Evolutionary conservation across 2,329 filamentous ascomycete genomes (phyloP), one percentile per base, ranked within the genome.

Genomic region (Fusarium acutatum): DNA sequence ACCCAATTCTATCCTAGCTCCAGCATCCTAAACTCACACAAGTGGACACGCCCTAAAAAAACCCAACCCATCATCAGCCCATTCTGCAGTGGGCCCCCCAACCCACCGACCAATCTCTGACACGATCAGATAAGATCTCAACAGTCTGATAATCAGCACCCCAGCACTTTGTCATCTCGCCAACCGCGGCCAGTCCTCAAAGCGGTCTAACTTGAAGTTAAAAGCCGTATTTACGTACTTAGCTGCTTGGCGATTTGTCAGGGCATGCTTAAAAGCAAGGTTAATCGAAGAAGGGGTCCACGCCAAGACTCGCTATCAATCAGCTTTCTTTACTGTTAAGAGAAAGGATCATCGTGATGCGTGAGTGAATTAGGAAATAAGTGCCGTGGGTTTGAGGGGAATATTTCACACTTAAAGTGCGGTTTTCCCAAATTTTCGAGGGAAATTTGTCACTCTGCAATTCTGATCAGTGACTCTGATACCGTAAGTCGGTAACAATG

Each of bases 241-340:
- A 70, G 67, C 49, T 34, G 15, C 54, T 67, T 68, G 60, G 65
- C 44, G 30, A 35, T 52, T 52, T 35, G 49, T 35, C 49, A 52
- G 10, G n/a, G 37, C 50, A 61, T 35, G 50, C 53, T 65, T 58
- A 52, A 60, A 46, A 20, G 38, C 61, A 47, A 59, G 53, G 53
- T 49, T 47, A 34, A 37, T 14, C 24, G 8, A 24, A 38, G 37
- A 56, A 46, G 5, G 49, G 28, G 26, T 28, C 41, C 13, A 17
- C 46, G 70, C 71, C 71, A 71, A 73, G 71, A 34, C 57, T 6
- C 15, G 30, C 70, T 70, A 70, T 73, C 67, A 70, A 73, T 73
- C 67, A 73, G 60, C 57, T 52, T 22, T 40, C 53, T 61, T 69
- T 38, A 49, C 71, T 38, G 4, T 35, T 59, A n/a, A 3, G 0